Percentiles rank a stretch among this genome's conserved stretches.
Evolutionary conservation across 1,139 yeast genomes (phyloP).

Genomic region (Meyerozyma carpophila): DNA sequence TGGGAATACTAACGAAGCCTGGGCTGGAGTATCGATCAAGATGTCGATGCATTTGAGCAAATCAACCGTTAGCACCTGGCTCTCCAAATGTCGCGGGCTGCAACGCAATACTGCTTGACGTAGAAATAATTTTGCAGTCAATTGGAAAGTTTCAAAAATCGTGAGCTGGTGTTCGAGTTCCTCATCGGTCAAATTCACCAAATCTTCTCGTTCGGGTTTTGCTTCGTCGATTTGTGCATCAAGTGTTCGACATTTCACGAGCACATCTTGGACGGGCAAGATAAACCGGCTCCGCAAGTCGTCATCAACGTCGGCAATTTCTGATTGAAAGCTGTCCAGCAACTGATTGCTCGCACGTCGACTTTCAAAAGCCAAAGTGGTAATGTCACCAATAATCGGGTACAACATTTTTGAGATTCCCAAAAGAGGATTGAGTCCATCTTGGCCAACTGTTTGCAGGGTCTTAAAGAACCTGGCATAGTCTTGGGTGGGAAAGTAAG

Average conservation of each 20-base stretch:
- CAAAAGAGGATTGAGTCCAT: conserved; percentile 57
- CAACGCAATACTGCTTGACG: conserved; percentile 57
- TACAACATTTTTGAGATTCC: conserved; percentile 70
- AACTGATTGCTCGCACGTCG: conserved; percentile 16
- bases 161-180: conserved; percentile 66
- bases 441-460: conserved; percentile 26
- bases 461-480: conserved; percentile 52
- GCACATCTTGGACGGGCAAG: not conserved
- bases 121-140: conserved; percentile 63
- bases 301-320: not conserved
- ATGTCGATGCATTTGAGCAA: conserved; percentile 55
- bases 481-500: conserved; percentile 51
- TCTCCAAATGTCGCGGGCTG: conserved; percentile 61
- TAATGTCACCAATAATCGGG: conserved; percentile 63
- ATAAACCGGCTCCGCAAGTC: not conserved
- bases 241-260: not conserved
- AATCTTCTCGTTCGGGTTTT: conserved; percentile 49
- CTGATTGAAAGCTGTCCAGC: not conserved
- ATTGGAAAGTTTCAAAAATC: conserved; percentile 65
- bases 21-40: conserved; percentile 61
- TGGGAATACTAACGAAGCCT: conserved; percentile 71
- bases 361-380: conserved; percentile 52
- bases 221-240: conserved; percentile 48
- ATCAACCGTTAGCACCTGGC: conserved; percentile 54
- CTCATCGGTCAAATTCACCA: conserved; percentile 41